Conservation (phyloP, 1,284 basidiomycete species). For the Rhodofomes roseus region DNA sequence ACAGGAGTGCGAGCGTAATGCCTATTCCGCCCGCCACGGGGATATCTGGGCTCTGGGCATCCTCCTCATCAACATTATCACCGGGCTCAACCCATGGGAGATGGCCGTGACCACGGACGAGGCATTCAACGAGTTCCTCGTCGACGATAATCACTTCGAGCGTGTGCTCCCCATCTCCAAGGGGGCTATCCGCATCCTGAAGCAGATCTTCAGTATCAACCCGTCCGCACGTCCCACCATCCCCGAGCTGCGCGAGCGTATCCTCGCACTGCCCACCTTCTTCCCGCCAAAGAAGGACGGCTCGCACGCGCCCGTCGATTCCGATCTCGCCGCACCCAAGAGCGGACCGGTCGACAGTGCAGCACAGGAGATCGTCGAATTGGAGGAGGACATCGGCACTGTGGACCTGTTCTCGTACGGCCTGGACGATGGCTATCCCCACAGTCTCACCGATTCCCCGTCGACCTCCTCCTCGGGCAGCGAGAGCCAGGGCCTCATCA, state of each 20-base stretch:
- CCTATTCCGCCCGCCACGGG: slow-evolving; percentile 71
- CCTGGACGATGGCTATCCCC: not conserved
- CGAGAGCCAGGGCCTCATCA: slow-evolving; percentile 14
- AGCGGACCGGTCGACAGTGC: not conserved
- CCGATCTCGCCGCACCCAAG: not conserved
- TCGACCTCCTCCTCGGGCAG: slow-evolving; percentile 8
- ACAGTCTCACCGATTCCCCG: not conserved
- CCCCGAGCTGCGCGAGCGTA: slow-evolving; percentile 53
- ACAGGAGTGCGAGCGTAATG: slow-evolving; percentile 12
- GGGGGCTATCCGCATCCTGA: slow-evolving; percentile 53
- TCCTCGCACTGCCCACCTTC: slow-evolving; percentile 63
- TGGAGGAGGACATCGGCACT: slow-evolving; percentile 4
- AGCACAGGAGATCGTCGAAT: not conserved
- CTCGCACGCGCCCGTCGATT: not conserved
- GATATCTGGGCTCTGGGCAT: slow-evolving; percentile 88
- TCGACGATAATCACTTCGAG: slow-evolving; percentile 66
- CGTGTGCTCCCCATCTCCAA: slow-evolving; percentile 70
- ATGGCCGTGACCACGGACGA: slow-evolving; percentile 70
- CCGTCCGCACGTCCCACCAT: slow-evolving; percentile 56
- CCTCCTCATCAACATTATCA: slow-evolving; percentile 68
- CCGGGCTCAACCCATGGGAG: slow-evolving; percentile 86
- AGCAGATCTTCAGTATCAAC: slow-evolving; percentile 53
- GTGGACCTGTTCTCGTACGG: not conserved
- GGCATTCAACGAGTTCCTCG: slow-evolving; percentile 53
- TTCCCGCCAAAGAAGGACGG: slow-evolving; percentile 55